Percentiles rank a stretch among this genome's conserved stretches.
phyloP scores from a whole-genome alignment of 768 basidiomycete genomes.

The Suillus subalutaceus region DNA sequence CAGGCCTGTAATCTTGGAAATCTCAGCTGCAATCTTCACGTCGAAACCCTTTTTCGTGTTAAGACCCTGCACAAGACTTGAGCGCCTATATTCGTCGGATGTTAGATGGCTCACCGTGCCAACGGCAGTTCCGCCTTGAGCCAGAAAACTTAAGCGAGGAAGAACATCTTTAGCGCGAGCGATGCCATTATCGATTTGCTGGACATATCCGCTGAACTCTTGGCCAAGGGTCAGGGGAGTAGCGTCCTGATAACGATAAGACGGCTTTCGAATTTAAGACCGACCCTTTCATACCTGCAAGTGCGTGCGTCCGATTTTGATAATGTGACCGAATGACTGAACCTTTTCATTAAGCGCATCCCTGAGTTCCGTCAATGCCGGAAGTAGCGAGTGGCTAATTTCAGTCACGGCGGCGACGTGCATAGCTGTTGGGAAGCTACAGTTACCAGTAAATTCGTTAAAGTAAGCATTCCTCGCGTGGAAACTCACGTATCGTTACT shows the following conservation, averaged over 20 bases:
- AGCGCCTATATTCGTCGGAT: slow-evolving; percentile 6
- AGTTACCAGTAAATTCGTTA: slow-evolving; percentile 1
- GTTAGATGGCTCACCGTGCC: slow-evolving; percentile 73
- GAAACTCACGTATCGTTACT: slow-evolving; percentile 91
- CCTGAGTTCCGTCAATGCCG: slow-evolving; percentile 82
- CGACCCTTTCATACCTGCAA: slow-evolving; percentile 57
- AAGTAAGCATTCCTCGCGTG: not conserved
- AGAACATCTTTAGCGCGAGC: slow-evolving; percentile 79
- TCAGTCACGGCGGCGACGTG: slow-evolving; percentile 96
- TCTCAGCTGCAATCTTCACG: slow-evolving; percentile 88
- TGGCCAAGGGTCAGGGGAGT: slow-evolving; percentile 97
- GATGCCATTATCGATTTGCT: slow-evolving; percentile 91
- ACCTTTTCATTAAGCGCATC: slow-evolving; percentile 85
- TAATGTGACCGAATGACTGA: slow-evolving; percentile 84
- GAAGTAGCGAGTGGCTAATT: slow-evolving; percentile 76
- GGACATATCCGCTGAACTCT: slow-evolving; percentile 98
- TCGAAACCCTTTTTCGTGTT: slow-evolving; percentile 98
- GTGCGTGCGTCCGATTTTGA: slow-evolving; percentile 99
- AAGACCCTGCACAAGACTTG: slow-evolving; percentile 63
- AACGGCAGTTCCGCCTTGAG: slow-evolving; percentile 98
- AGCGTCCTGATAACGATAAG: slow-evolving; percentile 67
- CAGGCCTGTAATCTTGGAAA: slow-evolving; percentile 88
- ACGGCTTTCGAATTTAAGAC: not conserved
- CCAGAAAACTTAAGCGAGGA: slow-evolving; percentile 85
- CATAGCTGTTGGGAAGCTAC: slow-evolving; percentile 98